Conservation (phyloP, 106 monocot genomes). For the Dendrobium officinale region DNA sequence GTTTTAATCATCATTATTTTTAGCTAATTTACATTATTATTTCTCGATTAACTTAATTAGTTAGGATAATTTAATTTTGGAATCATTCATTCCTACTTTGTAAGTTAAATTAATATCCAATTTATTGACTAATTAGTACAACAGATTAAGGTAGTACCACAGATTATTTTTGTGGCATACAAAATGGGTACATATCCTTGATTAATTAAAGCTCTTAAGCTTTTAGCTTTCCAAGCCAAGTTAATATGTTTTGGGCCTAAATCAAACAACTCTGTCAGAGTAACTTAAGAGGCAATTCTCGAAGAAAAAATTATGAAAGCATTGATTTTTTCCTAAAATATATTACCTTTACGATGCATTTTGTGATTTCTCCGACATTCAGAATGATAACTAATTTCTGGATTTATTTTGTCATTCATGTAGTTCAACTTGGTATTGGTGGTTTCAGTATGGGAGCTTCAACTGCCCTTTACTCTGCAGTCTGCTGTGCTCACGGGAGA, state of each 20-base stretch:
- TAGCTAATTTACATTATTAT: neutral
- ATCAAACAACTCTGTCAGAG: neutral
- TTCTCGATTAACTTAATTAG: neutral
- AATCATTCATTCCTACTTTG: neutral
- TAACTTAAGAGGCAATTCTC: neutral
- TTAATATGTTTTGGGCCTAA: neutral
- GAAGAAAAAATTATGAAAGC: neutral
- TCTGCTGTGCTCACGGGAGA: constrained; percentile 63
- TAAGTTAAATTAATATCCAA: neutral
- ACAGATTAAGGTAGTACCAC: neutral
- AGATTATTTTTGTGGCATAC: neutral
- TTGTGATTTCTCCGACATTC: neutral
- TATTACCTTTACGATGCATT: too few relatives aligned
- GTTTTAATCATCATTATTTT: neutral
- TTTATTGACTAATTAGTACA: neutral
- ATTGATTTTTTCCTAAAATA: too few relatives aligned
- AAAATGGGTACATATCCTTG: neutral
- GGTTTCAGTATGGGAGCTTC: constrained; percentile 97
- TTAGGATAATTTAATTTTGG: neutral
- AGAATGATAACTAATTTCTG: neutral
- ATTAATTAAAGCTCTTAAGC: neutral
- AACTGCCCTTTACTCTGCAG: constrained; percentile 73
- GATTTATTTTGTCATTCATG: constrained; percentile 3
- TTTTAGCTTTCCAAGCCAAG: neutral
- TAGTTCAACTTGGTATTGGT: constrained; percentile 86